Evolutionary conservation across 225 moss, liverwort and hornwort species (phyloP).

Genomic region (Straminergon stramineum): DNA sequence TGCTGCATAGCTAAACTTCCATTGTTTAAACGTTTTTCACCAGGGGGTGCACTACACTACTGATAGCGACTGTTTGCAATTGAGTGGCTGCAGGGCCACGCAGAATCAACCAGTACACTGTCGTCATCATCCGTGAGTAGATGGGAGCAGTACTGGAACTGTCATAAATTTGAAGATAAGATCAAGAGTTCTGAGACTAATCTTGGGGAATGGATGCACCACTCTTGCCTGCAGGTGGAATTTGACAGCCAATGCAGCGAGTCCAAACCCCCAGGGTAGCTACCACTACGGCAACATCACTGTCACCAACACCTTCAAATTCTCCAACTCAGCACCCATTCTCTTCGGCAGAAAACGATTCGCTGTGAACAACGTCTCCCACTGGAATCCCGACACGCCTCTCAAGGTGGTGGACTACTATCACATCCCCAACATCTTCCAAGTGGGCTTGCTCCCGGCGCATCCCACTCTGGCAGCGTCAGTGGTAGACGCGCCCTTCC

Average conservation of each 20-base stretch:
- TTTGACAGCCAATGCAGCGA: slow-evolving; percentile 6
- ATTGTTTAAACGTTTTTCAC: not conserved
- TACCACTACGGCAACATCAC: slow-evolving; percentile 14
- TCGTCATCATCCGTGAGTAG: not conserved
- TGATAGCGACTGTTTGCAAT: not conserved
- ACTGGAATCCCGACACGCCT: slow-evolving; percentile 9
- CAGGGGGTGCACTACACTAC: not conserved
- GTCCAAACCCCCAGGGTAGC: slow-evolving; percentile 9
- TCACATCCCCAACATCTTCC: slow-evolving; percentile 12
- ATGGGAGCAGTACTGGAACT: not conserved
- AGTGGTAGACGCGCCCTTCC: not conserved
- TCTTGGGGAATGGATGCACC: not conserved
- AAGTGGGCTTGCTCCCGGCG: not conserved
- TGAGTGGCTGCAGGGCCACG: not conserved
- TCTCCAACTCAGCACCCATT: slow-evolving; percentile 5
- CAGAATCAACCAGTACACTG: not conserved
- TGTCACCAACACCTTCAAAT: not conserved
- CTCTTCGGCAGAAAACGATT: not conserved
- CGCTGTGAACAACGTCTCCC: slow-evolving; percentile 18
- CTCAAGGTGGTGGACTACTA: slow-evolving; percentile 16
- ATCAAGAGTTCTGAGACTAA: not conserved
- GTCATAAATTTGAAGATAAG: not conserved
- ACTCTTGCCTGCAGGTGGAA: not conserved
- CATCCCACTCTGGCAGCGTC: not conserved
- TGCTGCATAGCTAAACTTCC: not conserved